Conservation (phyloP, 805 yeast species). For the Cyberlindnera xishuangbannaensis region DNA sequence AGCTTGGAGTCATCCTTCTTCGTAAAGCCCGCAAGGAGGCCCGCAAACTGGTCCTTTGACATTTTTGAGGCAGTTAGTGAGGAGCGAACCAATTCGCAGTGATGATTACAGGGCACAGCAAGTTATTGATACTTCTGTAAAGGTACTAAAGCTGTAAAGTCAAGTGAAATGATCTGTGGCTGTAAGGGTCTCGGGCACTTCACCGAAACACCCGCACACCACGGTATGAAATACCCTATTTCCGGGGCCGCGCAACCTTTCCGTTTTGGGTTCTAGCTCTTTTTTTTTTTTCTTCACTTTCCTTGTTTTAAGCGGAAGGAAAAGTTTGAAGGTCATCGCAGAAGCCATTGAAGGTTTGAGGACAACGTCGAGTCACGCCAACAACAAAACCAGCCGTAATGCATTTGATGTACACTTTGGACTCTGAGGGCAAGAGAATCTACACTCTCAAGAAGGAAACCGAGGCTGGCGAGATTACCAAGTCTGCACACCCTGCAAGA, state of each 20-base stretch:
- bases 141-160: no score
- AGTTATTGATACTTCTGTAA: no score
- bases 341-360: no score
- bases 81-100: no score
- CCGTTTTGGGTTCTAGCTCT: neutral
- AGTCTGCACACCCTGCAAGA: conserved; percentile 99
- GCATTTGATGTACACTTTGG: conserved; percentile 99
- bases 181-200: no score
- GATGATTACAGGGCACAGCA: no score
- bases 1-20: conserved; percentile 25
- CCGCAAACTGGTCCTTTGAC: conserved; percentile 26
- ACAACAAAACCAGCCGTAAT: no score
- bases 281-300: neutral
- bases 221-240: neutral
- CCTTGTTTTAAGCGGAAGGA: no score
- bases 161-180: no score
- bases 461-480: conserved; percentile 88
- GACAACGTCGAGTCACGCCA: no score
- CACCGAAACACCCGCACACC: neutral
- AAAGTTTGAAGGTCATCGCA: no score
- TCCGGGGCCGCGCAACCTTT: conserved; percentile 1
- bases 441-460: conserved; percentile 86
- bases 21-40: conserved; percentile 18
- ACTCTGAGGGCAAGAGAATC: conserved; percentile 90
- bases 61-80: conserved; percentile 2